Base-by-base conservation (phyloP, 352 stramenopile species). In the Poterioochromonas sp. region DNA sequence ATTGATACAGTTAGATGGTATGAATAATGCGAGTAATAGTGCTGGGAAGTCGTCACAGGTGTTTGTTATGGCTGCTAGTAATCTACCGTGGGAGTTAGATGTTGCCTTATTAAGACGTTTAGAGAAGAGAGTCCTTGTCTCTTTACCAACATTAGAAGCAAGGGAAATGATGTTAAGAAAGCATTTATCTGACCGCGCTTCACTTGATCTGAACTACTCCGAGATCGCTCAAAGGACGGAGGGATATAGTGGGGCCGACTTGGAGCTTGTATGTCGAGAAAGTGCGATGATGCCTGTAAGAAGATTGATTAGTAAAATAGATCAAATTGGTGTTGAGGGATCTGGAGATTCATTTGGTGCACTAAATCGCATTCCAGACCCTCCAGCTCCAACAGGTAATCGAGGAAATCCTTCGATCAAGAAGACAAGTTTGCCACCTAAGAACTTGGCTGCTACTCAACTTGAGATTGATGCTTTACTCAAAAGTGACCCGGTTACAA, bases 81-180 rank as follows among this genome's bases (percentile, higher is more conserved):
- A 98, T 83, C 80, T 97, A 29, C 94, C 95, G 35, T 98, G 94
- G 94, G 92, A 98, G 58, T 82, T 98, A 12, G 94, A 98, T 81
- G 87, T 97, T 80, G 94, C 94, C 0, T 92, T 98, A 81, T 86
- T 93, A 1, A 85, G 94, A 18, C 5, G 65, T 34, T 85, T 98
- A 39, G 96, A 97, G 43, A 98, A 98, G 82, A 85, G 93, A 40
- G 93, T 98, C 0, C 97, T 93, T 65, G 91, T 94, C 51, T 85
- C 89, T 0, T 79, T 94, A 43, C 90, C 90, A 12, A 84, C 73
- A 18, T 68, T 79, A 54, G 80, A 87, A 58, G 71, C 83, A 47
- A 47, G 80, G 12, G 84, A 84, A 65, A 83, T 83, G 51, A 83
- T 86, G 39, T 62, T 77, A 26, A 65, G 83, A 32, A 65, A 83